phyloP scores from a whole-genome alignment of 2,329 filamentous ascomycete species.

The Chalaropsis ovoidea region DNA sequence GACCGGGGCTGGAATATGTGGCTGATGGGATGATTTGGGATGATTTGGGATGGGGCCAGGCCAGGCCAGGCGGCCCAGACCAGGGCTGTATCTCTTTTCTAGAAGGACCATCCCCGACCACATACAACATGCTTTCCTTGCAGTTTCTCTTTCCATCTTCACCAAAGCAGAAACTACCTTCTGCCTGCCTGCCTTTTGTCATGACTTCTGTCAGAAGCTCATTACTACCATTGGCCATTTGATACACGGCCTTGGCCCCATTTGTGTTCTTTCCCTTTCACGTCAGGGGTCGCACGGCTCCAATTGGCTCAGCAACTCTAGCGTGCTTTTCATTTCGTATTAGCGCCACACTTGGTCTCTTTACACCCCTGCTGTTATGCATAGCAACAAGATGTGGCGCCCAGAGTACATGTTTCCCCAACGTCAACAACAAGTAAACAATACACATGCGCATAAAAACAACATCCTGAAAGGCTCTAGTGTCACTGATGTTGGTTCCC shows the following conservation, averaged over 20 bases:
- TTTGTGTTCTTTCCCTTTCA: not conserved
- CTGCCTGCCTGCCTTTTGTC: no score
- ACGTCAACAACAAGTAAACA: not conserved
- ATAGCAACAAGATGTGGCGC: not conserved
- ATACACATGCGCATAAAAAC: not conserved
- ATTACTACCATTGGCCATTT: no score
- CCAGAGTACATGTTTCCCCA: not conserved
- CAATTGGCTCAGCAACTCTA: slow-evolving; percentile 15
- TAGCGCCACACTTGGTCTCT: slow-evolving; percentile 6
- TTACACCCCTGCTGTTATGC: not conserved
- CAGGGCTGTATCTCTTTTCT: not conserved
- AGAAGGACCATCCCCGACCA: no score
- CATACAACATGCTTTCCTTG: no score
- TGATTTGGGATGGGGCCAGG: not conserved
- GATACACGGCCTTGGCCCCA: no score
- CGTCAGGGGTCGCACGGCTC: not conserved
- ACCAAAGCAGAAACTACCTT: no score
- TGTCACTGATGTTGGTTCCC: not conserved
- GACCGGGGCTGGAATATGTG: slow-evolving; percentile 1
- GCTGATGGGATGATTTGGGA: not conserved
- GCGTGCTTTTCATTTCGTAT: slow-evolving; percentile 6
- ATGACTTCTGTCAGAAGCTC: no score
- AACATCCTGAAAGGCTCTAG: not conserved
- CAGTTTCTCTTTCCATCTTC: not conserved
- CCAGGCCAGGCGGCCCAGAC: not conserved